These are phyloP conservation scores for Pyrenochaeta sp. DNA, from an alignment of 2,329 filamentous ascomycete genomes.

Conservation along the genomic window DNA sequence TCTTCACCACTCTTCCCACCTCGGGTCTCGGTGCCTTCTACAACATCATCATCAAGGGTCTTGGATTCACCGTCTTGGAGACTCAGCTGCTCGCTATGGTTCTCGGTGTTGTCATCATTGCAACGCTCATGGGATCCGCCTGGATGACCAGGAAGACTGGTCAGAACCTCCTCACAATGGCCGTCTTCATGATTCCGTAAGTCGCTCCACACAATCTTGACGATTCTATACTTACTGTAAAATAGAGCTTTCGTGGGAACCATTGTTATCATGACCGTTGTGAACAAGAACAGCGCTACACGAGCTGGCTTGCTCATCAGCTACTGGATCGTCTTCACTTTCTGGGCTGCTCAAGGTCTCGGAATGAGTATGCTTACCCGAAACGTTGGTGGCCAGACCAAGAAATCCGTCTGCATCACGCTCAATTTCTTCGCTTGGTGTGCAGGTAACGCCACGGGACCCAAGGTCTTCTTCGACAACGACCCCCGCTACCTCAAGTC, in stretches of 20 bases:
- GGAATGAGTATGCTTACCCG: conserved; percentile 72
- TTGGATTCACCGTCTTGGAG: conserved; percentile 71
- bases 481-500: conserved; percentile 76
- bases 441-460: conserved; percentile 71
- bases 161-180: conserved; percentile 75
- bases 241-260: conserved; percentile 73
- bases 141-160: conserved; percentile 73
- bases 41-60: conserved; percentile 75
- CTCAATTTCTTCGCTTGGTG: conserved; percentile 76
- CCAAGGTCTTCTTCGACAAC: conserved; percentile 51
- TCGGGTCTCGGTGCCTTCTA: conserved; percentile 77
- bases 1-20: conserved; percentile 78
- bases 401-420: conserved; percentile 73
- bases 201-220: conserved; percentile 33
- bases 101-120: conserved; percentile 75
- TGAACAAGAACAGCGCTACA: conserved; percentile 64
- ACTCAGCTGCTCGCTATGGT: conserved; percentile 81
- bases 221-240: not conserved
- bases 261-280: conserved; percentile 73
- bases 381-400: conserved; percentile 77
- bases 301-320: conserved; percentile 73
- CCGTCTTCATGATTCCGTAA: conserved; percentile 71
- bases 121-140: conserved; percentile 71
- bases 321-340: conserved; percentile 80
- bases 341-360: conserved; percentile 77